Conservation (phyloP, 208 protist species). For the Leishmania major region DNA sequence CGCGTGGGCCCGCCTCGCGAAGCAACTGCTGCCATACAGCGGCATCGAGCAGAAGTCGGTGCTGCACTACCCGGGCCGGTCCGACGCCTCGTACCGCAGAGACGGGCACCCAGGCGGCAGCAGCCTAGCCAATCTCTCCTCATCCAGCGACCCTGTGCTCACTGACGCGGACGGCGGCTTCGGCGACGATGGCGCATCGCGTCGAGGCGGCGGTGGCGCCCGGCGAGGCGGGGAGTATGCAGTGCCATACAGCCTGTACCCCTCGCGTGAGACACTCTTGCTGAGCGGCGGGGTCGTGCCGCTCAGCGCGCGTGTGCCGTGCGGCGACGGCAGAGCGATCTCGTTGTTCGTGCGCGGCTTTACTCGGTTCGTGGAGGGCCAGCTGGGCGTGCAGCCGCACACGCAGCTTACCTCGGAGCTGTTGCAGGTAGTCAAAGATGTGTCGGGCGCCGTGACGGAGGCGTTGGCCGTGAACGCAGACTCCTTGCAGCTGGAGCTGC, state of each 20-base stretch:
- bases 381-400: not conserved
- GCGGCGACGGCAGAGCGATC: slow-evolving; percentile 47
- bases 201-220: not conserved
- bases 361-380: slow-evolving; percentile 8
- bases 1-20: slow-evolving; percentile 52
- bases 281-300: slow-evolving; percentile 83
- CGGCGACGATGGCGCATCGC: not conserved
- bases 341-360: slow-evolving; percentile 48
- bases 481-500: slow-evolving; percentile 33
- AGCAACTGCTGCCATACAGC: slow-evolving; percentile 52
- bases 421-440: slow-evolving; percentile 16
- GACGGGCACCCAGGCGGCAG: not conserved
- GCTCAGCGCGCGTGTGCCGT: slow-evolving; percentile 66
- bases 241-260: slow-evolving; percentile 18
- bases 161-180: not conserved
- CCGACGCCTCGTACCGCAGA: slow-evolving; percentile 16
- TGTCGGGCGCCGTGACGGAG: slow-evolving; percentile 23
- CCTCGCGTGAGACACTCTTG: slow-evolving; percentile 75
- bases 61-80: slow-evolving; percentile 60
- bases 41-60: slow-evolving; percentile 61
- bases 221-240: not conserved
- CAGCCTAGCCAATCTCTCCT: not conserved
- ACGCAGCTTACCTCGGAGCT: not conserved
- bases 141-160: not conserved
- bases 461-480: slow-evolving; percentile 31